A percentile compares a stretch with the other conserved stretches of the same genome.
phyloP scores from a whole-genome alignment of 139 green algal genomes.

The Helicosporidium sp. region DNA sequence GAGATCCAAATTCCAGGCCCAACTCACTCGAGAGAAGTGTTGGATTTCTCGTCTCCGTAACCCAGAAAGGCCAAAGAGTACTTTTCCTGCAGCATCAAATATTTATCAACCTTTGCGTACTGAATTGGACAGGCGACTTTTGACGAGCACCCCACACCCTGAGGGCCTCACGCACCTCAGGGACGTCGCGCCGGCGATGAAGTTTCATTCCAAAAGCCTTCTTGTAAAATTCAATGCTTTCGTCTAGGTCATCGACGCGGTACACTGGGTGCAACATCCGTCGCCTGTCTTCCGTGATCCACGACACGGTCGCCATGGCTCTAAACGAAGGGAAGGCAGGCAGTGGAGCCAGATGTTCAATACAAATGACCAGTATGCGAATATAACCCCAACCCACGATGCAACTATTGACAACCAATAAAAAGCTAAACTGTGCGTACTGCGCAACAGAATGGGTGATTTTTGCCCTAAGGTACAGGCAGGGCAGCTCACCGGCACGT shows the following conservation, averaged over 20 bases:
- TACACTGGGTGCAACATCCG: slow-evolving; percentile 57
- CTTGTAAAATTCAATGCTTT: slow-evolving; percentile 44
- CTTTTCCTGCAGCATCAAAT: slow-evolving; percentile 33
- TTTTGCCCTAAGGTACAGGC: too few relatives aligned
- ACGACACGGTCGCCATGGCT: too few relatives aligned
- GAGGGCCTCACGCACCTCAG: slow-evolving; percentile 27
- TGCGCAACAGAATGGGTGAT: too few relatives aligned
- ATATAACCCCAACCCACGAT: too few relatives aligned
- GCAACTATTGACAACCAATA: too few relatives aligned
- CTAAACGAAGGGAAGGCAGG: too few relatives aligned
- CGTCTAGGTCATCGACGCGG: slow-evolving; percentile 46
- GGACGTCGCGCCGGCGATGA: slow-evolving; percentile 53
- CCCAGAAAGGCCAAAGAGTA: slow-evolving; percentile 65
- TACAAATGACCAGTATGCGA: too few relatives aligned
- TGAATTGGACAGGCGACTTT: too few relatives aligned
- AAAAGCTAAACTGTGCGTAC: too few relatives aligned
- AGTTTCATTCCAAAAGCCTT: slow-evolving; percentile 59
- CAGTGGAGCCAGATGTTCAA: too few relatives aligned
- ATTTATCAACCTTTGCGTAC: too few relatives aligned
- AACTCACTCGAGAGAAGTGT: slow-evolving; percentile 42
- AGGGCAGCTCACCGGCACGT: too few relatives aligned
- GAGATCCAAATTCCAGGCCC: neutral
- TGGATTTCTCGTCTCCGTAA: slow-evolving; percentile 36
- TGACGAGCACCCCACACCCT: neutral
- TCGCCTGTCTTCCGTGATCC: slow-evolving; percentile 8